Evolutionary conservation across 345 rosid genomes (phyloP).

Genomic region (Populus davidiana): DNA sequence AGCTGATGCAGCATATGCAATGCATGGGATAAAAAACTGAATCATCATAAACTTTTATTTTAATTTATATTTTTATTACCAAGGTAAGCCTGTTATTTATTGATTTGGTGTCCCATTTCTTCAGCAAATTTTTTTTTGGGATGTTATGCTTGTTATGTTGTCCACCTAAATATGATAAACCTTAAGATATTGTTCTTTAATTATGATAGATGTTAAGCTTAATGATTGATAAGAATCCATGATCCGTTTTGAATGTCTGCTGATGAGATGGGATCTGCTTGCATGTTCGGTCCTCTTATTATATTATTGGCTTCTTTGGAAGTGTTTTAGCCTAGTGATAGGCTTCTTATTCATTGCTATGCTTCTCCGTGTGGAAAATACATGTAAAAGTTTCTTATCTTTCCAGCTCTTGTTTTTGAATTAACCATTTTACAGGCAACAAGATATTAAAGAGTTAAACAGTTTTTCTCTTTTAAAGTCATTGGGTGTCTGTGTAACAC

Average conservation of each 20-base stretch:
- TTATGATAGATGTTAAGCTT: neutral
- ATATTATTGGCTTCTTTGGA: neutral
- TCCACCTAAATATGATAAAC: neutral
- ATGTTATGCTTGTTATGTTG: neutral
- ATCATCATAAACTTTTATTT: neutral
- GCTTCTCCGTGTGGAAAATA: neutral
- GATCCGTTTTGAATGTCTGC: neutral
- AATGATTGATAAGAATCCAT: neutral
- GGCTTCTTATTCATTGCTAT: neutral
- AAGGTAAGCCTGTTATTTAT: neutral
- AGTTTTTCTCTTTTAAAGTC: too few relatives aligned
- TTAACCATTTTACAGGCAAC: neutral
- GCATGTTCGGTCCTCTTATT: neutral
- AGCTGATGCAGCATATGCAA: too few relatives aligned
- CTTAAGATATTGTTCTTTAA: neutral
- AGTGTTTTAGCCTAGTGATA: neutral
- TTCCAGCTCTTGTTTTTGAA: neutral
- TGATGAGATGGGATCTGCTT: neutral
- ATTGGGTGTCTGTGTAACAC: too few relatives aligned
- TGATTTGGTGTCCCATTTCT: neutral
- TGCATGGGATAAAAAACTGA: too few relatives aligned
- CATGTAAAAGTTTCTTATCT: neutral
- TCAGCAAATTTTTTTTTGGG: neutral
- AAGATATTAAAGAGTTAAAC: neutral
- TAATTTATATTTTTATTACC: neutral